These are phyloP conservation scores for Arthrobotrys pseudoclavata DNA, from an alignment of 2,329 filamentous ascomycete genomes.

Conservation along the genomic window DNA sequence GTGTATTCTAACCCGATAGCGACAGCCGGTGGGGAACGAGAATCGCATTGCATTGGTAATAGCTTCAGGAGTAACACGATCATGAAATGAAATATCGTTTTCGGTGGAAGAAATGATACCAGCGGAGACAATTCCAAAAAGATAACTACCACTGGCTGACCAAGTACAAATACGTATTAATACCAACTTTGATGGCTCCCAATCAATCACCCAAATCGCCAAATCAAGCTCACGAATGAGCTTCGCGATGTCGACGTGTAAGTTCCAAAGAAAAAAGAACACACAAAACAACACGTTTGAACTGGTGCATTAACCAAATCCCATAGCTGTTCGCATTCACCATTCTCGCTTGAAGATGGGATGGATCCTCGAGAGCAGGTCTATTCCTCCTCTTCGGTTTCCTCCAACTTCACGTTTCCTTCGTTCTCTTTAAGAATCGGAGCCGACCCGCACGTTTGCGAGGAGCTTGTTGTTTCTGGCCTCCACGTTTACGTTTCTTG, in stretches of 20 bases:
- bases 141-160: neutral
- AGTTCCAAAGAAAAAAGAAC: constrained; percentile 18
- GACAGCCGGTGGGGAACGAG: constrained; percentile 25
- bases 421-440: neutral
- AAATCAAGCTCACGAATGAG: constrained; percentile 12
- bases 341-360: neutral
- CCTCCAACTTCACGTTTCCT: neutral
- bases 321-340: neutral
- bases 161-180: neutral
- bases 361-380: constrained; percentile 19
- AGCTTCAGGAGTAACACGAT: neutral
- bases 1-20: constrained; percentile 24
- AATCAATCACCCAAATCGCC: neutral
- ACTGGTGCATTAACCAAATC: constrained; percentile 10
- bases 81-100: neutral
- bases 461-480: neutral
- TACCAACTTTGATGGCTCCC: neutral
- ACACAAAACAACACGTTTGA: constrained; percentile 25
- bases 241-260: neutral
- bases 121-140: neutral
- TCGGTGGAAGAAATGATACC: neutral
- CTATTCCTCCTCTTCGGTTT: constrained; percentile 30
- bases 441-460: constrained; percentile 7
- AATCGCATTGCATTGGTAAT: neutral
- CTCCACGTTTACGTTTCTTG: constrained; percentile 38